Evolutionary conservation across 257 asterid genomes (phyloP).

Genomic region (Plantago elongata): DNA sequence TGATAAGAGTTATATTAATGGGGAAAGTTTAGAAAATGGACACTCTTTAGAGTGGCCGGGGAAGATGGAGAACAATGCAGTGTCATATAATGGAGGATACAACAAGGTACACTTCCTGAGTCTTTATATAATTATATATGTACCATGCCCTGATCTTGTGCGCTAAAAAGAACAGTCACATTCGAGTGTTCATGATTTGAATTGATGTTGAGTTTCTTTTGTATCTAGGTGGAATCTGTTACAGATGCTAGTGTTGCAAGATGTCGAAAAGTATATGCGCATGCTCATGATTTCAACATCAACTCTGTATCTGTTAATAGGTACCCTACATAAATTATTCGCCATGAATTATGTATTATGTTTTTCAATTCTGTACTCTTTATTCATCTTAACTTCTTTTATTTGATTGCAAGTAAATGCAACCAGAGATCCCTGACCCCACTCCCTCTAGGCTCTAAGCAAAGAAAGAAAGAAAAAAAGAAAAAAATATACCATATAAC

Average conservation of each 20-base stretch:
- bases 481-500: not conserved
- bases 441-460: not conserved
- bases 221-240: slow-evolving; percentile 37
- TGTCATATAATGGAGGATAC: slow-evolving; percentile 29
- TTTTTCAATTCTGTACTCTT: not conserved
- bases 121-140: slow-evolving; percentile 18
- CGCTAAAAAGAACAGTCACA: slow-evolving; percentile 11
- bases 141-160: slow-evolving; percentile 15
- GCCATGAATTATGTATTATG: slow-evolving; percentile 1
- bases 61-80: slow-evolving; percentile 25
- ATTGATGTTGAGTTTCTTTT: slow-evolving; percentile 17
- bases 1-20: slow-evolving; percentile 47
- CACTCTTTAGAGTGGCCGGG: slow-evolving; percentile 47
- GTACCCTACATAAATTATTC: slow-evolving; percentile 23
- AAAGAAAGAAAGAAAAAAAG: not conserved
- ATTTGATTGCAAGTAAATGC: slow-evolving; percentile 8
- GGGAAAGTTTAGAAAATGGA: slow-evolving; percentile 40
- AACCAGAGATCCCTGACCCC: slow-evolving; percentile 4
- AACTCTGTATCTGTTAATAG: slow-evolving; percentile 73
- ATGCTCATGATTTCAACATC: slow-evolving; percentile 73
- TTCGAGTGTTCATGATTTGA: not conserved
- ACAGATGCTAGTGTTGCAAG: slow-evolving; percentile 49
- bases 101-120: slow-evolving; percentile 39
- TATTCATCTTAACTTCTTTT: slow-evolving; percentile 4
- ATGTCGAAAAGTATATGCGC: slow-evolving; percentile 60